Conservation (phyloP, 495 filamentous ascomycete genomes). For the Penicillium cosmopolitanum region DNA sequence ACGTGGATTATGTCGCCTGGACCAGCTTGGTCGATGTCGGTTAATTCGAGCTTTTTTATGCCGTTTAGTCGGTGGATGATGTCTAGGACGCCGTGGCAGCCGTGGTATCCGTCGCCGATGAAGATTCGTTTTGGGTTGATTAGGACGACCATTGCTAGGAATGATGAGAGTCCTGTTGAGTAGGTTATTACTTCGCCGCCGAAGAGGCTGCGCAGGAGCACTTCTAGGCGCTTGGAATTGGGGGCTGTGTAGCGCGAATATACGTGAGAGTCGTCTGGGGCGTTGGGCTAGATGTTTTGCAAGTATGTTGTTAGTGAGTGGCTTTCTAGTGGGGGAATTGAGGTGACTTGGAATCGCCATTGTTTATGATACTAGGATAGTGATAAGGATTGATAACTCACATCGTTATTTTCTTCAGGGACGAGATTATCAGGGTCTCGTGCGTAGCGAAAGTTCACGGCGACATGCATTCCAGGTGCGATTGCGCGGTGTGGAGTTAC, state of each 20-base stretch:
- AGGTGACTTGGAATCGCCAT: too few species aligned
- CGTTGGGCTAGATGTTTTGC: conserved; percentile 23
- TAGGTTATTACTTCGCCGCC: conserved; percentile 73
- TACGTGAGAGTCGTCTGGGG: conserved; percentile 46
- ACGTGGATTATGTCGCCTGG: conserved; percentile 84
- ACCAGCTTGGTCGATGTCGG: conserved; percentile 59
- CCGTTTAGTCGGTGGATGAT: conserved; percentile 70
- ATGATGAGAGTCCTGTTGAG: conserved; percentile 81
- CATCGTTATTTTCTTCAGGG: conserved; percentile 26
- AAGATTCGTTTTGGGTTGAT: conserved; percentile 76
- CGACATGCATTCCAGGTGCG: conserved; percentile 25
- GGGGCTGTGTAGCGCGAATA: conserved; percentile 82
- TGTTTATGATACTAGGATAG: too few species aligned
- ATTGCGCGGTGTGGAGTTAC: conserved; percentile 24
- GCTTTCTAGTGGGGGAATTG: too few species aligned
- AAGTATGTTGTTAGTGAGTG: too few species aligned
- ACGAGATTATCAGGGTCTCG: conserved; percentile 22
- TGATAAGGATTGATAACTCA: too few species aligned
- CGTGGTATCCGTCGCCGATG: conserved; percentile 85
- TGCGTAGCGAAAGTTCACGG: conserved; percentile 27
- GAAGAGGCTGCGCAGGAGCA: conserved; percentile 71
- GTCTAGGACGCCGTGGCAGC: conserved; percentile 77
- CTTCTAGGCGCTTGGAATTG: conserved; percentile 77
- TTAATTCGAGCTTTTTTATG: conserved; percentile 63
- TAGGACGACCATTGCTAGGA: conserved; percentile 77